Conservation (phyloP, 257 asterid genomes). For the Solanum pennellii region DNA sequence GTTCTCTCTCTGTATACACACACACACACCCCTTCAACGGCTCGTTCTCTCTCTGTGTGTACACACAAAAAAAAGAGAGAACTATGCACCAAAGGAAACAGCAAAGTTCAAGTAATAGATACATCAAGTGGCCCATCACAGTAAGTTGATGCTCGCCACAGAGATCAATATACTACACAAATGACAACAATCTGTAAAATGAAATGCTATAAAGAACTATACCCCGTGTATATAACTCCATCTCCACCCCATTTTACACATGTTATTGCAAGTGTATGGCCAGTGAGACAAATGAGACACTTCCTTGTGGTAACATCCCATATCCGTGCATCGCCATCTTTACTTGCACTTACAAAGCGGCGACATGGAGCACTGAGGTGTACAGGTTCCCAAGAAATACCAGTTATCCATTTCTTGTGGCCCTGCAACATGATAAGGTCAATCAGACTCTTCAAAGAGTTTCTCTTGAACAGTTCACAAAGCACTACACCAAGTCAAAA, state of each 20-base stretch:
- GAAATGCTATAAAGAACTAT: constrained; percentile 6
- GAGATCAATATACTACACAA: neutral
- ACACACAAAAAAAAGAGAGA: neutral
- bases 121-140: neutral
- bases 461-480: neutral
- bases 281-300: constrained; percentile 64
- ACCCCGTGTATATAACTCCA: constrained; percentile 94
- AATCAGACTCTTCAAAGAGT: neutral
- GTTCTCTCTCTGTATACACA: neutral
- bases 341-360: constrained; percentile 90
- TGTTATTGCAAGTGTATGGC: constrained; percentile 91
- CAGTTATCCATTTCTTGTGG: constrained; percentile 98
- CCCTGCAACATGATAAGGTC: constrained; percentile 46
- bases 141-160: neutral
- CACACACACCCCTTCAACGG: too few relatives aligned
- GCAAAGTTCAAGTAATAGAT: neutral
- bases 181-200: neutral
- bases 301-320: constrained; percentile 75
- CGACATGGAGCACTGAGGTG: constrained; percentile 88
- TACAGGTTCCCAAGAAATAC: constrained; percentile 94
- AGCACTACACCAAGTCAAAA: neutral
- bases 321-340: constrained; percentile 98
- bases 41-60: too few relatives aligned
- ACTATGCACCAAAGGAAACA: neutral
- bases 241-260: constrained; percentile 99